Evolutionary conservation across 2,329 filamentous ascomycete genomes (phyloP).

Genomic region (Paraphaeosphaeria sporulosa): DNA sequence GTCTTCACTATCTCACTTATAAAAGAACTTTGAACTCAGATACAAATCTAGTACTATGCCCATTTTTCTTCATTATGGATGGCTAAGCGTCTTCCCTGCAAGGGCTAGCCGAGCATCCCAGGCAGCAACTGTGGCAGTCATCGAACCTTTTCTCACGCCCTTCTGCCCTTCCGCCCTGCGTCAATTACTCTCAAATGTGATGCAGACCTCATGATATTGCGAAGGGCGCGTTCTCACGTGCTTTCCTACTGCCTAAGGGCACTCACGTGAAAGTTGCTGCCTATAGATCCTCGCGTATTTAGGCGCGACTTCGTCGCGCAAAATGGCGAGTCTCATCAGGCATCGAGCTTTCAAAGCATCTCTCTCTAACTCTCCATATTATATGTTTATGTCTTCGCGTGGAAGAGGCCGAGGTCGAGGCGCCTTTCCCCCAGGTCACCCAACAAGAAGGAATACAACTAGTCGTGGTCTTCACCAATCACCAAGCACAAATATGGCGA

Average conservation of each 20-base stretch:
- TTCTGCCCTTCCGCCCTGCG: constrained; percentile 9
- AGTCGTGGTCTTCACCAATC: neutral
- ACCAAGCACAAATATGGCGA: constrained; percentile 20
- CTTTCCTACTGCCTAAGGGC: neutral
- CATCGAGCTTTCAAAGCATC: neutral
- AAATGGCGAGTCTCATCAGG: neutral
- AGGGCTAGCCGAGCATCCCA: neutral
- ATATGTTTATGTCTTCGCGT: neutral
- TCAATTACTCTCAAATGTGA: neutral
- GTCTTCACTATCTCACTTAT: no score
- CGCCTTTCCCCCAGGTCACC: neutral
- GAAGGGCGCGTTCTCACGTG: neutral
- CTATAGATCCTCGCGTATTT: neutral
- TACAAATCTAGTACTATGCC: no score
- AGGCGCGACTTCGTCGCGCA: neutral
- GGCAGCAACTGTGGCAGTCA: neutral
- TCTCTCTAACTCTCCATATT: neutral
- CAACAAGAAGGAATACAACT: neutral
- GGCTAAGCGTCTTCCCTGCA: neutral
- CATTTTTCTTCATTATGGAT: neutral
- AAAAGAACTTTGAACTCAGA: no score
- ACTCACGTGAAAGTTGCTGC: neutral
- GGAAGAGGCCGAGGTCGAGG: constrained; percentile 4
- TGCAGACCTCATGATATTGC: neutral
- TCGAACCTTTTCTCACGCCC: neutral